phyloP scores from a whole-genome alignment of 495 filamentous ascomycete genomes.

The Penicillium pulvis region DNA sequence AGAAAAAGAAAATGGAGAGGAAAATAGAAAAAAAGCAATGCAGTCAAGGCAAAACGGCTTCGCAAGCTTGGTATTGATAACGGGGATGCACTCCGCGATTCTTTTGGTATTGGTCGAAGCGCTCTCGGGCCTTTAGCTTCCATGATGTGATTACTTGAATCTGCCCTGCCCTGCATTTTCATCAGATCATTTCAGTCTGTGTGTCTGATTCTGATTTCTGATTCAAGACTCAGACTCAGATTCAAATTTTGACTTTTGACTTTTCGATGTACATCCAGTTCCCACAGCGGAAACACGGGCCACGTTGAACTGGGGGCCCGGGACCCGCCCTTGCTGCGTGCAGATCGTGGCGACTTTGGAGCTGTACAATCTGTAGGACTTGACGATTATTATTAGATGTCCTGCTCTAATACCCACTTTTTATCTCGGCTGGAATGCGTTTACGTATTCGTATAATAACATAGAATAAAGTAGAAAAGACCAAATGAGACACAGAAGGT shows the following conservation, averaged over 20 bases:
- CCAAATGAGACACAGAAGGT: no score
- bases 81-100: constrained; percentile 10
- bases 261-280: constrained; percentile 5
- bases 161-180: no score
- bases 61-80: neutral
- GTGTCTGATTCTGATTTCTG: neutral
- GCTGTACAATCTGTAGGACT: neutral
- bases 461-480: no score
- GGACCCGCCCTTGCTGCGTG: constrained; percentile 22
- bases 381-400: no score
- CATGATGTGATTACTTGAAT: no score
- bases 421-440: no score
- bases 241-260: neutral
- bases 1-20: neutral
- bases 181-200: neutral
- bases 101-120: constrained; percentile 3
- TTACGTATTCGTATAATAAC: no score
- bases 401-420: no score
- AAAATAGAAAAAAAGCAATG: neutral
- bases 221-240: neutral
- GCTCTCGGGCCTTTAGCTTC: constrained; percentile 4
- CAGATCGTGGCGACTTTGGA: constrained; percentile 12
- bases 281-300: constrained; percentile 16
- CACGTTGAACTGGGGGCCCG: constrained; percentile 19
- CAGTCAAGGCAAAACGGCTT: neutral